These are phyloP conservation scores for Saccharomyces hybrid DNA, from an alignment of 1,139 yeast species.

Conservation along the genomic window DNA sequence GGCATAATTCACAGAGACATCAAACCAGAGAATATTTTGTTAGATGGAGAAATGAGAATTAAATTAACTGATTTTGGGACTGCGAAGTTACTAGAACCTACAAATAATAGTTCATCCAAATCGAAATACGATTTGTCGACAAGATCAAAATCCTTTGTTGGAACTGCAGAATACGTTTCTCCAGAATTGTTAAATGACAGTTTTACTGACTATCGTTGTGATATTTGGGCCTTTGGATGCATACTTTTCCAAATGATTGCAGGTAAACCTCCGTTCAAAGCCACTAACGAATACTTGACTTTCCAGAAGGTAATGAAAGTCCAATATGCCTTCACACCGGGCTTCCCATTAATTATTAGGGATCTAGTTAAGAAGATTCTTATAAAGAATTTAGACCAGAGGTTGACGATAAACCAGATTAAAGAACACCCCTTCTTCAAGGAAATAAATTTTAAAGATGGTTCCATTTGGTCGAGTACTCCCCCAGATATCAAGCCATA, in stretches of 20 bases:
- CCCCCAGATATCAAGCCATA: conserved; percentile 81
- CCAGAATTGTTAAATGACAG: conserved; percentile 86
- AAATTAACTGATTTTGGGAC: conserved; percentile 98
- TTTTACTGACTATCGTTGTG: conserved; percentile 78
- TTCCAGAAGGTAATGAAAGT: conserved; percentile 85
- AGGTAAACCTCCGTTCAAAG: conserved; percentile 94
- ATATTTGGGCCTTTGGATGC: conserved; percentile 96
- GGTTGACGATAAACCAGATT: conserved; percentile 63
- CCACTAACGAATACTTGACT: conserved; percentile 86
- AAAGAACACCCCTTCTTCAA: conserved; percentile 73
- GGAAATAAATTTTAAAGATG: conserved; percentile 54
- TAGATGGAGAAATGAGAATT: conserved; percentile 71
- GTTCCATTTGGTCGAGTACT: conserved; percentile 54
- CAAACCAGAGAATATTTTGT: conserved; percentile 86
- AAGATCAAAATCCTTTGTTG: conserved; percentile 77
- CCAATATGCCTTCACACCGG: conserved; percentile 75
- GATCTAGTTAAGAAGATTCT: conserved; percentile 65
- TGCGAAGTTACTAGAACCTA: conserved; percentile 62
- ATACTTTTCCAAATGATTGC: conserved; percentile 87
- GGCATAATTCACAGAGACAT: conserved; percentile 93
- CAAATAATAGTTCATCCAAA: conserved; percentile 36
- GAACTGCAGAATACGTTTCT: conserved; percentile 71
- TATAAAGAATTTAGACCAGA: conserved; percentile 56
- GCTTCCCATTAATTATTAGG: conserved; percentile 63
- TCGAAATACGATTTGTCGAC: conserved; percentile 45